These are phyloP conservation scores for Lenwebbia sp. DNA, from an alignment of 345 rosid species.

Conservation along the genomic window DNA sequence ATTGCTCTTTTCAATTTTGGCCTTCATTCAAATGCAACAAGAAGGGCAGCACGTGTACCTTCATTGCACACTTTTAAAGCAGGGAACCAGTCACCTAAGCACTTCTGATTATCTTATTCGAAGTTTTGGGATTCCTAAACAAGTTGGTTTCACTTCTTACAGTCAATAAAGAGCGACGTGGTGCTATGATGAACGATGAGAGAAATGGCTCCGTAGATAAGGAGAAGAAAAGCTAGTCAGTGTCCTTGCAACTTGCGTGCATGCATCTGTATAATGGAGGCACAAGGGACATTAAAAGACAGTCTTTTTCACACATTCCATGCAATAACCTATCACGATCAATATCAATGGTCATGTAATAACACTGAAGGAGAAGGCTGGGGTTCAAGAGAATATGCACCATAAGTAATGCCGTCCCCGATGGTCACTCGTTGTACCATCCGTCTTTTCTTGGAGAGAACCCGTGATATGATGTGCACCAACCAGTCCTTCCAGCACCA, in stretches of 20 bases:
- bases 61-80: background rate
- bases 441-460: background rate
- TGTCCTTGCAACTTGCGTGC: background rate
- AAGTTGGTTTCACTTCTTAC: background rate
- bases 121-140: background rate
- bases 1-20: no score
- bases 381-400: background rate
- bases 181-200: background rate
- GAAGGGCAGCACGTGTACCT: background rate
- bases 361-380: background rate
- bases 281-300: background rate
- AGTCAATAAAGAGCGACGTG: background rate
- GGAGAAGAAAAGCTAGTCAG: background rate
- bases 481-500: background rate
- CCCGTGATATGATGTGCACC: background rate
- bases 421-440: background rate
- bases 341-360: background rate
- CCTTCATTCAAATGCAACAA: no score
- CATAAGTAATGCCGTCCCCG: background rate
- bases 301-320: background rate
- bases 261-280: background rate
- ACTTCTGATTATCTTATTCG: background rate
- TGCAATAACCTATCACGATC: background rate
- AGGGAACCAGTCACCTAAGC: background rate
- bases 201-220: background rate